These are phyloP conservation scores for Capsella bursapastoris DNA, from an alignment of 345 rosid genomes.

Conservation along the genomic window DNA sequence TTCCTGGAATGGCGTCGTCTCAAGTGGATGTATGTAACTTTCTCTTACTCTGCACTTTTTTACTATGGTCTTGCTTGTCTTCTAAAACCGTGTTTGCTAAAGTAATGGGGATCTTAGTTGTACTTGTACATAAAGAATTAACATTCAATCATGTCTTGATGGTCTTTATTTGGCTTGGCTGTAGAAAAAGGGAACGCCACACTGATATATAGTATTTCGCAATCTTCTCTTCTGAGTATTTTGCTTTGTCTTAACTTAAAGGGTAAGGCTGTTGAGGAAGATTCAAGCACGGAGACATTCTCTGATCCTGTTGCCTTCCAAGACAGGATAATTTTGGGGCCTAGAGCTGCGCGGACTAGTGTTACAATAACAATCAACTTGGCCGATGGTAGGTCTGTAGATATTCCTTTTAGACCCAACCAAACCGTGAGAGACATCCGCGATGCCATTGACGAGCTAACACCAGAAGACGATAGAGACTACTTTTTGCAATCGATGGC, in stretches of 20 bases:
- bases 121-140: not conserved
- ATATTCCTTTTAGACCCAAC: slow-evolving; percentile 5
- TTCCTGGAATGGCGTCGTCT: slow-evolving; percentile 13
- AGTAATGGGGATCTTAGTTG: not conserved
- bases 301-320: not conserved
- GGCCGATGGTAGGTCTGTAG: not conserved
- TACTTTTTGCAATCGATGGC: slow-evolving; percentile 3
- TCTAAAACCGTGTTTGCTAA: not conserved
- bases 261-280: slow-evolving; percentile 23
- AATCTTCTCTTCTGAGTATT: not conserved
- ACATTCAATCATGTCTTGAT: slow-evolving; percentile 4
- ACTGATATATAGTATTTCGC: slow-evolving; percentile 2
- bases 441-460: not conserved
- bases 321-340: not conserved
- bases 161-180: slow-evolving; percentile 7
- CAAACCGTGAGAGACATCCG: slow-evolving; percentile 30
- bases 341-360: slow-evolving; percentile 4
- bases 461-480: not conserved
- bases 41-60: slow-evolving; percentile 24
- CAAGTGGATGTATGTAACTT: slow-evolving; percentile 28
- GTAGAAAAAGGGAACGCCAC: not conserved
- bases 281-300: not conserved
- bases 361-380: not conserved
- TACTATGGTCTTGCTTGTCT: slow-evolving; percentile 18
- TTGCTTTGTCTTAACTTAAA: not conserved